Base-by-base conservation (phyloP, 2,329 filamentous ascomycete genomes). In the Myotisia sp. region DNA sequence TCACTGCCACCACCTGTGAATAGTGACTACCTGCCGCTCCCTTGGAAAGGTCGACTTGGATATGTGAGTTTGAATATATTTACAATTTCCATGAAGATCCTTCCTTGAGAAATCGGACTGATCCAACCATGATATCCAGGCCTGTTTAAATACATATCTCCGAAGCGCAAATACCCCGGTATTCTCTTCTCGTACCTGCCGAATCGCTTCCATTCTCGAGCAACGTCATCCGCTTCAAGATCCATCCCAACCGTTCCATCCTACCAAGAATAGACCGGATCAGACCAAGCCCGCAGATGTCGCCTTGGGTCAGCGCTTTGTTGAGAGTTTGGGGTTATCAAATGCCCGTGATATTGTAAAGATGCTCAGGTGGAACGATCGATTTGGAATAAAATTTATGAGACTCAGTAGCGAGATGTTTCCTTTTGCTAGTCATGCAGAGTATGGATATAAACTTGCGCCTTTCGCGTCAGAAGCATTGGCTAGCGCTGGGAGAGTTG, bases 381-480 rank as follows among this genome's bases (percentile, higher is more conserved):
- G 74, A 45, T 94, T 87, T 44, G 77, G 79, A 24, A 95, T 95
- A 58, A 86, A 76, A 45, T 94, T 95, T 54, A 74, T 95, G 71
- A 74, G 87, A 1, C 64, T 95, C 13, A 92, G 83, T 45, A 92
- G 83, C 36, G 87, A 94, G 47, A 94, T 94, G 81, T 95, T 95
- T 44, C 87, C 87, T 0, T 94, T 94, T 53, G 87, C 87, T 2
- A 92, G 82, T 43, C 87, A 95, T 49, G 69, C 71, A 16, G 79
- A 83, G 41, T 79, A 92, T 44, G 87, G 86, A 0, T 95, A 95
- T 55, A 79, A 74, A 45, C 66, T 95, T 8, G 76, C 75, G 0
- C 78, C 81, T 0, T 94, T 94, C 52, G 87, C 86, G 0, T 73
- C 80, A 0, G 76, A 85, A 9, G 74, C 71, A 0, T 64, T 95